Evolutionary conservation across 768 basidiomycete species (phyloP), one percentile per base, ranked within the genome.

Genomic region (Hericium rajendrae): DNA sequence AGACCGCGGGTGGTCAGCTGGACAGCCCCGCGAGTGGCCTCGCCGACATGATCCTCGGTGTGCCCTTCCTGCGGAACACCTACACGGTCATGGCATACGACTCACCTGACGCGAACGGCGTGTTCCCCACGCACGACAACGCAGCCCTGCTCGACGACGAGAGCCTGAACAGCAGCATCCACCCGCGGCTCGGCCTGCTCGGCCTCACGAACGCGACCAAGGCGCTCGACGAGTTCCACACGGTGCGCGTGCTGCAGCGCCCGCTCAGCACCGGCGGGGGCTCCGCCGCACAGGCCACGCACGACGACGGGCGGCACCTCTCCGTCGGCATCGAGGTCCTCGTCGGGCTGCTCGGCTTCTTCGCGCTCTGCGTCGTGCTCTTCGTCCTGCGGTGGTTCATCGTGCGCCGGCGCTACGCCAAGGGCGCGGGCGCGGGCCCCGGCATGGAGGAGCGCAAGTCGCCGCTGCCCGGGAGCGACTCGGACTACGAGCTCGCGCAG

Each of bases 41-140:
- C 16, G 83, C 79, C 0, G 88, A 91, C 67, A 83, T 91, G 71
- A 74, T 91, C 57, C 81, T 91, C 40, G 89, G 88, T 41, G 85
- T 88, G 0, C 83, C 88, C 0, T 91, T 91, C 66, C 71, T 91
- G 64, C 77, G 86, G 11, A 90, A 84, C 64, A 77, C 81, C 3
- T 91, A 92, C 66, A 84, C 81, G 12, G 87, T 92, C 60, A 79
- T 90, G 78, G 84, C 83, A 0, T 88, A 85, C 66, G 73, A 78
- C 49, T 58, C 64, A 0, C 83, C 83, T 2, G 64, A 71, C 50
- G 43, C 68, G 0, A 63, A 74, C 22, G 84, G 84, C 13, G 62
- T 64, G 3, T 82, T 85, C 67, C 70, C 75, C 28, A 55, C 53
- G 4, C 58, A 58, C 38, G 62, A 64, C 22, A 56, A 61, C 48